phyloP scores from a whole-genome alignment of 2,329 filamentous ascomycete genomes.

The Sodiomyces alkalinus region DNA sequence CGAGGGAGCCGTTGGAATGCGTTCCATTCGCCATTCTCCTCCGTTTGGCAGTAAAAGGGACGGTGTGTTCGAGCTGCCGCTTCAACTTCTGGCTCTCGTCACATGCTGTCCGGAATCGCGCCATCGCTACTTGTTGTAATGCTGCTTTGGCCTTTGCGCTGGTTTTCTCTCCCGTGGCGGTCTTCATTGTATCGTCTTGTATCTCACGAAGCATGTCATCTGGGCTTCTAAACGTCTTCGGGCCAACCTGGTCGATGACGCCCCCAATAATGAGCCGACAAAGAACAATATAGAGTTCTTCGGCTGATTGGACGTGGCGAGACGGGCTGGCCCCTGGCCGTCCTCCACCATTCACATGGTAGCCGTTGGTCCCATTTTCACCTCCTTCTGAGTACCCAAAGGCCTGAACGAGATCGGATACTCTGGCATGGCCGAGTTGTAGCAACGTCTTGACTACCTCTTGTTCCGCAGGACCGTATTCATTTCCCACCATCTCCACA shows the following conservation, averaged over 20 bases:
- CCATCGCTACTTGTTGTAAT: constrained; percentile 39
- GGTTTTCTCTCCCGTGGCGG: constrained; percentile 23
- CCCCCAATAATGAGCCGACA: constrained; percentile 46
- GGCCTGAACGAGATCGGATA: constrained; percentile 53
- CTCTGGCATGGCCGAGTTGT: constrained; percentile 60
- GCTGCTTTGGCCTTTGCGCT: constrained; percentile 48
- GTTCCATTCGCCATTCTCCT: constrained; percentile 37
- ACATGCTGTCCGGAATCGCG: constrained; percentile 36
- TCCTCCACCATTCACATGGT: constrained; percentile 14
- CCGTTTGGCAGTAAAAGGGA: constrained; percentile 29
- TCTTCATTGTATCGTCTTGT: constrained; percentile 44
- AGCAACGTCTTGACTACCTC: constrained; percentile 63
- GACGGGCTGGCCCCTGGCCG: neutral
- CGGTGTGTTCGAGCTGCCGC: constrained; percentile 29
- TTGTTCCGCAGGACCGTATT: constrained; percentile 60
- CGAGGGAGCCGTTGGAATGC: constrained; percentile 17
- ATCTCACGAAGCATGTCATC: constrained; percentile 46
- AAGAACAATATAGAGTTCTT: constrained; percentile 33
- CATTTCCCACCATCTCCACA: constrained; percentile 55
- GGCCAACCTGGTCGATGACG: constrained; percentile 48
- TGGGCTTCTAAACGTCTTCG: constrained; percentile 41
- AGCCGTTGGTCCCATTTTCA: constrained; percentile 9
- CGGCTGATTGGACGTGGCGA: constrained; percentile 24
- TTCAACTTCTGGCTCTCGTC: constrained; percentile 36
- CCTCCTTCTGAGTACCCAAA: constrained; percentile 29